These are phyloP conservation scores for Talaromyces sp. DNA, from an alignment of 2,329 filamentous ascomycete genomes.

Conservation along the genomic window DNA sequence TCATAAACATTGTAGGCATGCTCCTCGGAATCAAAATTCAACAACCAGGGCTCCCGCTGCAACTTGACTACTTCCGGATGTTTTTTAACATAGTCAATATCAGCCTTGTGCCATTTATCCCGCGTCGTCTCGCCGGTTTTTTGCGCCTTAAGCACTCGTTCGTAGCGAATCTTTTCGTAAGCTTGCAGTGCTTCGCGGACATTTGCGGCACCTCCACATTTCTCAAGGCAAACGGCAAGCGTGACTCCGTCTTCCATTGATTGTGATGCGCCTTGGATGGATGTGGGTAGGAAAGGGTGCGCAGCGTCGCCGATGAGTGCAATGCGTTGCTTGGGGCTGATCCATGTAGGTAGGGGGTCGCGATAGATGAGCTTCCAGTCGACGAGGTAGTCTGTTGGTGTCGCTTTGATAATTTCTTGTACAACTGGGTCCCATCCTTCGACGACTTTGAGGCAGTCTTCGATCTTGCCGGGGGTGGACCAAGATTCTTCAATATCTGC, in stretches of 20 bases:
- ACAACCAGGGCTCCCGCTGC: slow-evolving; percentile 24
- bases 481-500: slow-evolving; percentile 55
- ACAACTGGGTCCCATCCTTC: slow-evolving; percentile 28
- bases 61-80: slow-evolving; percentile 25
- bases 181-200: slow-evolving; percentile 27
- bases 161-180: slow-evolving; percentile 24
- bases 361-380: slow-evolving; percentile 29
- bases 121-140: slow-evolving; percentile 26
- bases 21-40: slow-evolving; percentile 26
- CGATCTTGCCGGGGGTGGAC: slow-evolving; percentile 49
- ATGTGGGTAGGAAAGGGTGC: slow-evolving; percentile 42
- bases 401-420: slow-evolving; percentile 31
- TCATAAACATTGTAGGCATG: slow-evolving; percentile 26
- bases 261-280: slow-evolving; percentile 45
- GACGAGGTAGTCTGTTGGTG: slow-evolving; percentile 27
- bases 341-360: slow-evolving; percentile 27
- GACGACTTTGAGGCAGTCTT: slow-evolving; percentile 50
- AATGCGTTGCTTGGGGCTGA: slow-evolving; percentile 25
- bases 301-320: slow-evolving; percentile 39
- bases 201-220: slow-evolving; percentile 23
- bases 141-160: slow-evolving; percentile 24
- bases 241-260: slow-evolving; percentile 44
- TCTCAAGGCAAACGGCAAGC: slow-evolving; percentile 28
- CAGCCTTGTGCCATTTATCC: slow-evolving; percentile 27
- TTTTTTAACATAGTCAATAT: slow-evolving; percentile 30